Evolutionary conservation across 177 flowering plant genomes (phyloP).

Genomic region (Vitis hybrid): DNA sequence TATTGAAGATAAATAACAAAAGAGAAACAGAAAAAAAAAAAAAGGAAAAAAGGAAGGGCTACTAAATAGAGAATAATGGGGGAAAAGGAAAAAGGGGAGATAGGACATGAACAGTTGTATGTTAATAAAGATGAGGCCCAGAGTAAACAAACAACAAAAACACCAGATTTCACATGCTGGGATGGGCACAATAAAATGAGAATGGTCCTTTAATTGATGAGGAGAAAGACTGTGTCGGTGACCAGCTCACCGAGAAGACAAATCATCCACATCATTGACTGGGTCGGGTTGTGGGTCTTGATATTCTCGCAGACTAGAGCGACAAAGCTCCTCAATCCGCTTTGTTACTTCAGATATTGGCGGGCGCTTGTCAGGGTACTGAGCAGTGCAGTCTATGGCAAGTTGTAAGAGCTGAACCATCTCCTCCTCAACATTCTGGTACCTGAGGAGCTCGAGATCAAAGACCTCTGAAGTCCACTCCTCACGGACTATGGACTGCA

Average conservation of each 20-base stretch:
- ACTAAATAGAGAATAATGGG: slow-evolving; percentile 3
- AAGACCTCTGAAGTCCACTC: slow-evolving; percentile 58
- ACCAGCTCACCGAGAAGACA: slow-evolving; percentile 10
- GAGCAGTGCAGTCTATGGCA: slow-evolving; percentile 48
- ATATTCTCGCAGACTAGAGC: slow-evolving; percentile 17
- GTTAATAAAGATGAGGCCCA: slow-evolving; percentile 7
- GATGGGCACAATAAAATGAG: not conserved
- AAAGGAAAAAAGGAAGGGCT: not conserved
- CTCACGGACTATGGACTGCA: slow-evolving; percentile 46
- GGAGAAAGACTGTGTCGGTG: not conserved
- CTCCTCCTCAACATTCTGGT: slow-evolving; percentile 43
- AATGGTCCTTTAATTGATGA: not conserved
- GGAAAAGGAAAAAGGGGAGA: not conserved
- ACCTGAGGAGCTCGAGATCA: slow-evolving; percentile 47
- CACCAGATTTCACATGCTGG: slow-evolving; percentile 3
- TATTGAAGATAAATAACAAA: not conserved
- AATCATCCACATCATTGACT: slow-evolving; percentile 1
- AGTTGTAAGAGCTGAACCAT: slow-evolving; percentile 57
- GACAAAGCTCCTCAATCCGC: slow-evolving; percentile 35
- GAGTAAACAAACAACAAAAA: slow-evolving; percentile 5
- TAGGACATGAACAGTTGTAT: slow-evolving; percentile 7
- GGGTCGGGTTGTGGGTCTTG: slow-evolving; percentile 9
- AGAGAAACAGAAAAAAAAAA: slow-evolving; percentile 1
- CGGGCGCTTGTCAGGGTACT: slow-evolving; percentile 52
- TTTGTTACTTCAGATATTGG: slow-evolving; percentile 37